phyloP scores from a whole-genome alignment of 2,329 filamentous ascomycete species.

The Neonectria neomacrospora region DNA sequence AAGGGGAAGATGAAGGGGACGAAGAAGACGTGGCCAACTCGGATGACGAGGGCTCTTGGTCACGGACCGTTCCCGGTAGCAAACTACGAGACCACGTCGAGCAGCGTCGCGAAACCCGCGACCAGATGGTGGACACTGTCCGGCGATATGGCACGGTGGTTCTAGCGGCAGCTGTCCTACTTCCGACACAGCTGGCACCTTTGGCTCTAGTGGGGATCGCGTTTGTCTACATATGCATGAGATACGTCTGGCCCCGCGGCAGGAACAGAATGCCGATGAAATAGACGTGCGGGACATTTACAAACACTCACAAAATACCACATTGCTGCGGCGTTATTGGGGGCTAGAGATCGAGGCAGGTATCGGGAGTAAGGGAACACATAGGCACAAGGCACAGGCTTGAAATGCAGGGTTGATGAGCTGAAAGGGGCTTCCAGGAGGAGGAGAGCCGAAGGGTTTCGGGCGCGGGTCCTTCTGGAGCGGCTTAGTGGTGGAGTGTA shows the following conservation, averaged over 20 bases:
- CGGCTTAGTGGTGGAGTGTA: conserved; percentile 29
- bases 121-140: conserved; percentile 54
- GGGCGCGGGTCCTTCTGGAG: conserved; percentile 32
- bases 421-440: conserved; percentile 18
- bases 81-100: conserved; percentile 46
- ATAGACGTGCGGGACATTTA: conserved; percentile 41
- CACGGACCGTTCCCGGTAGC: conserved; percentile 32
- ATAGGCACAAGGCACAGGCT: conserved; percentile 10
- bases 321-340: conserved; percentile 48
- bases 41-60: conserved; percentile 35
- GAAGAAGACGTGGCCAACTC: conserved; percentile 39
- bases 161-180: conserved; percentile 58
- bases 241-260: conserved; percentile 39
- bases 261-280: conserved; percentile 34
- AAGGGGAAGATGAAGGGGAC: conserved; percentile 40
- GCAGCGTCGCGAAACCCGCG: conserved; percentile 49
- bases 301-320: conserved; percentile 35
- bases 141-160: conserved; percentile 56
- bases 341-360: conserved; percentile 36
- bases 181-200: conserved; percentile 56
- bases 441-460: conserved; percentile 18
- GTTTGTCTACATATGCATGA: conserved; percentile 55
- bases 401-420: conserved; percentile 1
- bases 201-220: conserved; percentile 51
- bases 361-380: conserved; percentile 14